Base-by-base conservation (phyloP, 2,329 filamentous ascomycete species). In the Cercospora zeina region DNA sequence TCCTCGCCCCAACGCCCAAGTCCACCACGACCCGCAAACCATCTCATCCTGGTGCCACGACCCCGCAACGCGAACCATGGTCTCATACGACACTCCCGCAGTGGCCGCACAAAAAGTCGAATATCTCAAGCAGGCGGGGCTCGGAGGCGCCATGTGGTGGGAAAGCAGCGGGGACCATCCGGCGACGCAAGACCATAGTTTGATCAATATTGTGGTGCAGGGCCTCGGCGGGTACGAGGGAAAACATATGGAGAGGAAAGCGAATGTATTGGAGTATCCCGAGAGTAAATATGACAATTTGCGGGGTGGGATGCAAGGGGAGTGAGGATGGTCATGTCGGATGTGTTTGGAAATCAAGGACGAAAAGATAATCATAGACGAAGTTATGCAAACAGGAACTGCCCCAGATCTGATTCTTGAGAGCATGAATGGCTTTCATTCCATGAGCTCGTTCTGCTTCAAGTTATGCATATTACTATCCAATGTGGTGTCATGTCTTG, bases 121-220 rank as follows among this genome's bases (percentile, higher is more conserved):
- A 10, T 96, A 87, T 74, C 85, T 97, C 72, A 83, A 81, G 71
- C 74, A 83, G 19, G 79, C 82, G 49, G 81, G 85, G 0, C 82
- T 97, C 0, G 93, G 92, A 1, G 93, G 93, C 16, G 91, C 84
- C n/a, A 97, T 97, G 93, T 97, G 91, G 91, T 96, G 90, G 90
- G 93, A 97, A 78, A 90, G 86, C 70, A 93, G 89, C 71, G 87
- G 85, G 0, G 93, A 97, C 74, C 87, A 87, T 72, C 73, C 76
- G 2, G 34, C 42, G 10, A 87, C 86, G 0, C 58, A 67, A 4
- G 59, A 55, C 9, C 79, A 81, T 0, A 93, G 90, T 69, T 74
- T 97, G 72, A 91, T 81, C 56, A 69, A 70, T 33, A 72, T 76
- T 42, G 73, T 77, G n/a, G 74, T 77, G 24, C 71, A 73, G 42